A percentile compares a stretch with the other conserved stretches of the same genome.
phyloP scores from a whole-genome alignment of 495 filamentous ascomycete species.

The Aspergillus leporis region DNA sequence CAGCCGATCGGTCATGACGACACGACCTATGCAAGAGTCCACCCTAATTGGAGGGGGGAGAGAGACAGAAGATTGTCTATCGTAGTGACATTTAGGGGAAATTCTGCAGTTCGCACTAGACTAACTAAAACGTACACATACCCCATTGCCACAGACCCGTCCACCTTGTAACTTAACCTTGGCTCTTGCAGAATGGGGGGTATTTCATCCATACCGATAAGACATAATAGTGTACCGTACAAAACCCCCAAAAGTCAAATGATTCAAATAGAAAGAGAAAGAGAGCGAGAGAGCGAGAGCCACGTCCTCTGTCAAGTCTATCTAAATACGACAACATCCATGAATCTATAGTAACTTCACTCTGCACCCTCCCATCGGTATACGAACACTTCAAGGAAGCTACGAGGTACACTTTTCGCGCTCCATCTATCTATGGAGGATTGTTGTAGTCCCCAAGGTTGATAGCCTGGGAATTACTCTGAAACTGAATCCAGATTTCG shows the following conservation, averaged over 20 bases:
- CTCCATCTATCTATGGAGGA: background rate
- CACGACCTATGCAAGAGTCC: slow-evolving; percentile 15
- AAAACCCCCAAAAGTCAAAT: background rate
- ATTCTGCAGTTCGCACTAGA: background rate
- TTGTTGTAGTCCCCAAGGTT: slow-evolving; percentile 1
- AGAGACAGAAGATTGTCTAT: background rate
- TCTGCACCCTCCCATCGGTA: background rate
- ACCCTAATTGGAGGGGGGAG: background rate
- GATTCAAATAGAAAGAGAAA: background rate
- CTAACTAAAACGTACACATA: background rate
- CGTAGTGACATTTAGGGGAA: slow-evolving; percentile 5
- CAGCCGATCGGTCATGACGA: slow-evolving; percentile 22
- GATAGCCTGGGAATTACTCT: slow-evolving; percentile 12
- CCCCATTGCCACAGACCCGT: background rate
- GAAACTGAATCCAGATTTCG: slow-evolving; percentile 16
- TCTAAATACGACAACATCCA: background rate
- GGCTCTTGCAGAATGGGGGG: background rate
- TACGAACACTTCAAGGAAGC: background rate
- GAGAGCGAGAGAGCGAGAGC: background rate
- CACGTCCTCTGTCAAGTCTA: no score
- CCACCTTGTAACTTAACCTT: background rate
- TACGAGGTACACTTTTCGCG: background rate
- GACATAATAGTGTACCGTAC: background rate
- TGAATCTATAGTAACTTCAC: background rate
- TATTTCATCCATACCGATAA: background rate